phyloP scores from a whole-genome alignment of 163 green algal genomes.

The Volvox carteri region DNA sequence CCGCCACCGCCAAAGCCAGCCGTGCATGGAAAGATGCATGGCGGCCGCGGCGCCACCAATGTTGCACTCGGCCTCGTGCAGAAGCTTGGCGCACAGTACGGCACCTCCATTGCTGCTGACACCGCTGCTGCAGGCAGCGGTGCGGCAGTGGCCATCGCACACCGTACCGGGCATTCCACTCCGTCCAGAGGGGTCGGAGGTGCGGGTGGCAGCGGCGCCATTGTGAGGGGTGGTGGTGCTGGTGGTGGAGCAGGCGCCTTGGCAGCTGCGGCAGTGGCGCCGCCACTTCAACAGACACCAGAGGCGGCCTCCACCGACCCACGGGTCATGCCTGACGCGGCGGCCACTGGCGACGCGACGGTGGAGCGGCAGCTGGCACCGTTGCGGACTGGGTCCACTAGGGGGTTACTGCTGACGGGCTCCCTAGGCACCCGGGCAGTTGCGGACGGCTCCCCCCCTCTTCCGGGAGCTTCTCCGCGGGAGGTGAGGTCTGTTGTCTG shows the following conservation, averaged over 20 bases:
- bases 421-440: constrained; percentile 8
- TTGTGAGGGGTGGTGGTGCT: neutral
- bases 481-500: too few species aligned
- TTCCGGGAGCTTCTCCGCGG: neutral
- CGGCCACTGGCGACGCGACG: neutral
- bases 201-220: neutral
- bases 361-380: neutral
- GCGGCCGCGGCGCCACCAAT: neutral
- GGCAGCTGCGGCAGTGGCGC: neutral
- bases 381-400: neutral
- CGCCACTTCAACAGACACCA: neutral
- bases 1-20: neutral
- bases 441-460: neutral
- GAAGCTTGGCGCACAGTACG: neutral
- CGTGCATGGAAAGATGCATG: neutral
- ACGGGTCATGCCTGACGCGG: neutral
- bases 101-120: too few species aligned
- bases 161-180: too few species aligned
- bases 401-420: constrained; percentile 33
- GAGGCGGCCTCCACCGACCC: neutral
- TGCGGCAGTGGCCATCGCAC: too few species aligned
- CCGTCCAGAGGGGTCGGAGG: too few species aligned
- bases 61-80: neutral
- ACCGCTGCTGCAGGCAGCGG: neutral
- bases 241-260: neutral